Evolutionary conservation across 192 early-diverging fungal genomes (phyloP).

Genomic region (Backusella parvicylindrica): DNA sequence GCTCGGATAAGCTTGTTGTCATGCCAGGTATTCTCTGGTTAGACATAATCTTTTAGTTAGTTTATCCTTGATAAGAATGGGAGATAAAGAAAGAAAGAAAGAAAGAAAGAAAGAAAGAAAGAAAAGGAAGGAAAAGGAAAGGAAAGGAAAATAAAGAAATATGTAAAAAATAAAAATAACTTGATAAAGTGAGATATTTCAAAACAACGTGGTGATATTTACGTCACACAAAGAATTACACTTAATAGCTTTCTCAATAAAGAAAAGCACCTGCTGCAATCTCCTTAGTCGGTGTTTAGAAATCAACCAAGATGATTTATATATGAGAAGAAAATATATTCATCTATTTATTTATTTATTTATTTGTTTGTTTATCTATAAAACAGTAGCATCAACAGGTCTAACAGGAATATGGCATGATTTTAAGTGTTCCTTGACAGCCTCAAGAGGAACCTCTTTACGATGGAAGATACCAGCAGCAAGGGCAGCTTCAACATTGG

Average conservation of each 20-base stretch:
- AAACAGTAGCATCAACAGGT: conserved; percentile 25
- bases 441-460: conserved; percentile 83
- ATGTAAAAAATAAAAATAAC: background rate
- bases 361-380: background rate
- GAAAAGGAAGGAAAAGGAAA: background rate
- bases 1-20: conserved; percentile 7
- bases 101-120: background rate
- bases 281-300: background rate
- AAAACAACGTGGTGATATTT: conserved; percentile 11
- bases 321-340: too few relatives aligned
- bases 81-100: background rate
- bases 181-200: background rate
- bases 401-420: conserved; percentile 52
- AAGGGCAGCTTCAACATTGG: conserved; percentile 90
- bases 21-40: conserved; percentile 12
- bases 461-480: conserved; percentile 99
- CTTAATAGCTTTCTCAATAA: conserved; percentile 4
- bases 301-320: background rate
- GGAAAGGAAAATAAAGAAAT: conserved; percentile 1
- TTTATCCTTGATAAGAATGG: background rate
- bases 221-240: conserved; percentile 14
- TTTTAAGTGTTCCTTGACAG: conserved; percentile 76
- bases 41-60: background rate
- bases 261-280: conserved; percentile 10
- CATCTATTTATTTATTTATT: background rate